Percentiles rank a stretch among this genome's conserved stretches.
Conservation (phyloP, 2,329 filamentous ascomycete species). For the Geosmithia putterillii region DNA sequence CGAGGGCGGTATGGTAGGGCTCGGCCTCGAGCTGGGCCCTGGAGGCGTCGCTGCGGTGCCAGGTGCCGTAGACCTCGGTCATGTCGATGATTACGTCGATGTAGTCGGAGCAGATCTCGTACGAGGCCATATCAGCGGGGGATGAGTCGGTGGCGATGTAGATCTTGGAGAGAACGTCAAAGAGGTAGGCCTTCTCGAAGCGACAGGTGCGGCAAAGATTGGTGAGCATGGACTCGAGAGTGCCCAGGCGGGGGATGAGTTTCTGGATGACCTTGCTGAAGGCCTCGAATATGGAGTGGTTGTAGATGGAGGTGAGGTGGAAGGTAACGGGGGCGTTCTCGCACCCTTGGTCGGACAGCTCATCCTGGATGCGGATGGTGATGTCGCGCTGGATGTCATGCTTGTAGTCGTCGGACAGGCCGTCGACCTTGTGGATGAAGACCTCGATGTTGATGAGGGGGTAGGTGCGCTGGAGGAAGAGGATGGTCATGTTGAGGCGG, state of each 20-base stretch:
- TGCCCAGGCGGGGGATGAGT: constrained; percentile 83
- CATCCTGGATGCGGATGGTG: constrained; percentile 90
- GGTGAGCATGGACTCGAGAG: constrained; percentile 86
- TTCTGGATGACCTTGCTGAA: constrained; percentile 99
- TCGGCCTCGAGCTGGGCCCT: constrained; percentile 44
- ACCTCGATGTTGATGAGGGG: constrained; percentile 95
- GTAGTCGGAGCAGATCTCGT: constrained; percentile 97
- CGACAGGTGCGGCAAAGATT: constrained; percentile 86
- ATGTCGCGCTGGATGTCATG: constrained; percentile 95
- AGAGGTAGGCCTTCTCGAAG: constrained; percentile 96
- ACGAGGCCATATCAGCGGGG: constrained; percentile 87
- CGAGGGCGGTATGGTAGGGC: constrained; percentile 48
- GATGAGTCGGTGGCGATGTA: constrained; percentile 95
- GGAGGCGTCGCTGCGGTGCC: constrained; percentile 44
- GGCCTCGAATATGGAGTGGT: constrained; percentile 96
- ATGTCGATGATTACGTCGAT: constrained; percentile 98
- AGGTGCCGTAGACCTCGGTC: constrained; percentile 84
- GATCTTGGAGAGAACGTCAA: constrained; percentile 95
- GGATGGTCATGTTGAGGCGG: constrained; percentile 76
- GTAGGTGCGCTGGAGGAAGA: constrained; percentile 78
- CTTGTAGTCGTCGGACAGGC: constrained; percentile 93
- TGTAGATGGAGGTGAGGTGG: constrained; percentile 95
- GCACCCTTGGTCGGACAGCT: constrained; percentile 83
- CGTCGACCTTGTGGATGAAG: constrained; percentile 98
- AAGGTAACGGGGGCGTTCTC: constrained; percentile 91